phyloP scores from a whole-genome alignment of 2,329 filamentous ascomycete genomes.

The Sporothrix phasma region DNA sequence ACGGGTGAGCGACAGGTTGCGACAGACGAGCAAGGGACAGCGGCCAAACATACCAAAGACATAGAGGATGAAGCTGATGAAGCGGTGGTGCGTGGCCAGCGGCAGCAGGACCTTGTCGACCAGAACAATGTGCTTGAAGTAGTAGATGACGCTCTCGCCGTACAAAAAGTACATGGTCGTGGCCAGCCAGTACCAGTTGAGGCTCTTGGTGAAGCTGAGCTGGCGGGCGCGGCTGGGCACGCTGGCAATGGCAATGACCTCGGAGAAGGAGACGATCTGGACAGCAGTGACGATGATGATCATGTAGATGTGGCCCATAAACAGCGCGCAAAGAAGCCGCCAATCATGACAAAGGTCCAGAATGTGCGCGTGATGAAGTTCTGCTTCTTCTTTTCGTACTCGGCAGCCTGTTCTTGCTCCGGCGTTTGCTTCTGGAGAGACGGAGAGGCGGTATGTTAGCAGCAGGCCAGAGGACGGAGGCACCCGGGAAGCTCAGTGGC shows the following conservation, averaged over 20 bases:
- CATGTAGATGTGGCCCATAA: conserved; percentile 96
- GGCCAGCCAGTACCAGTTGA: conserved; percentile 99
- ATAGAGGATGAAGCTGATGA: conserved; percentile 98
- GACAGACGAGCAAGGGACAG: not conserved
- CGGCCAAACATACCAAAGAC: conserved; percentile 59
- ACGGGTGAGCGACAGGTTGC: not conserved
- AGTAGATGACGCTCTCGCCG: conserved; percentile 98
- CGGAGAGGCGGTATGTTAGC: not conserved
- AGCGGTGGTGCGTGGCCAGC: conserved; percentile 91
- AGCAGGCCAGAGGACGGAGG: not conserved
- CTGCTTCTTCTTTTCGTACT: conserved; percentile 98
- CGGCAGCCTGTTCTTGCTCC: conserved; percentile 38
- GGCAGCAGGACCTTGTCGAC: conserved; percentile 89
- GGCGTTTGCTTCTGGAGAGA: conserved; percentile 33
- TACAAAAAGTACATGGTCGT: conserved; percentile 99
- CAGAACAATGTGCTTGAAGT: conserved; percentile 97
- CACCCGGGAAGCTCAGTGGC: no score
- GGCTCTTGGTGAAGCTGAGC: conserved; percentile 83
- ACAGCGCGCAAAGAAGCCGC: conserved; percentile 84
- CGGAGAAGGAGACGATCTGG: conserved; percentile 97
- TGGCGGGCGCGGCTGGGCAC: conserved; percentile 86
- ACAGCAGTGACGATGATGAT: conserved; percentile 85
- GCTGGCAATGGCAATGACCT: conserved; percentile 95
- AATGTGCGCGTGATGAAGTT: conserved; percentile 95
- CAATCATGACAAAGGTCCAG: conserved; percentile 98